phyloP scores from a whole-genome alignment of 345 rosid species.

The Alliaria petiolata region DNA sequence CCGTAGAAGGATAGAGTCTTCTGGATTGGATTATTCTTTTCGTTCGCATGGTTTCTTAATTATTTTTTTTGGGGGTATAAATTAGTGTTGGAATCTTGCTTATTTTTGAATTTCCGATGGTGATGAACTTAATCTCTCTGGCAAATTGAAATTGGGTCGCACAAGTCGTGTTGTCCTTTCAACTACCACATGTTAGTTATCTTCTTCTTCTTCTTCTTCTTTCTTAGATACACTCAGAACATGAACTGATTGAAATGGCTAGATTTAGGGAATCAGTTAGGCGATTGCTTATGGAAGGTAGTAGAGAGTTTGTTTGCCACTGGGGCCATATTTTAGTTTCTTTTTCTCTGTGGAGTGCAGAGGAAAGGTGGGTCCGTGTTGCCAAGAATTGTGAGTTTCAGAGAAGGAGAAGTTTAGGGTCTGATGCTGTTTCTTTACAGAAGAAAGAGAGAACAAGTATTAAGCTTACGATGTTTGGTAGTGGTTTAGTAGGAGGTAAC shows the following conservation, averaged over 20 bases:
- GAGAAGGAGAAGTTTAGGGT: not conserved
- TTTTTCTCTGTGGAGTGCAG: not conserved
- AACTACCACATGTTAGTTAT: not conserved
- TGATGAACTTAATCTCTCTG: not conserved
- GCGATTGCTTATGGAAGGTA: not conserved
- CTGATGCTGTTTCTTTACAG: constrained; percentile 9
- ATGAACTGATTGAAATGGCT: not conserved
- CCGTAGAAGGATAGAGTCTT: not conserved
- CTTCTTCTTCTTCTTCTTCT: not conserved
- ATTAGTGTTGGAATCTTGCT: not conserved
- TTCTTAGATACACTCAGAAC: too few relatives aligned
- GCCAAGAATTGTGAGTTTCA: constrained; percentile 14
- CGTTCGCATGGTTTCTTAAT: not conserved
- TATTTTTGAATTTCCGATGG: not conserved
- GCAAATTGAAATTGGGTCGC: constrained; percentile 1
- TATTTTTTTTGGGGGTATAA: not conserved
- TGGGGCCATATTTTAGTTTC: not conserved
- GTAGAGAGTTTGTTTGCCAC: not conserved
- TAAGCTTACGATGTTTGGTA: constrained; percentile 15
- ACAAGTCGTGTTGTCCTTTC: not conserved
- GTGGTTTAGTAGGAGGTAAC: constrained; percentile 32
- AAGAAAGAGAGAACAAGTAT: constrained; percentile 9
- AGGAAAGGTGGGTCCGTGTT: constrained; percentile 12
- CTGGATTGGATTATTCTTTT: not conserved
- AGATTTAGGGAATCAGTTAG: not conserved